Base-by-base conservation (phyloP, 805 yeast species). In the Candida lessepsii region DNA sequence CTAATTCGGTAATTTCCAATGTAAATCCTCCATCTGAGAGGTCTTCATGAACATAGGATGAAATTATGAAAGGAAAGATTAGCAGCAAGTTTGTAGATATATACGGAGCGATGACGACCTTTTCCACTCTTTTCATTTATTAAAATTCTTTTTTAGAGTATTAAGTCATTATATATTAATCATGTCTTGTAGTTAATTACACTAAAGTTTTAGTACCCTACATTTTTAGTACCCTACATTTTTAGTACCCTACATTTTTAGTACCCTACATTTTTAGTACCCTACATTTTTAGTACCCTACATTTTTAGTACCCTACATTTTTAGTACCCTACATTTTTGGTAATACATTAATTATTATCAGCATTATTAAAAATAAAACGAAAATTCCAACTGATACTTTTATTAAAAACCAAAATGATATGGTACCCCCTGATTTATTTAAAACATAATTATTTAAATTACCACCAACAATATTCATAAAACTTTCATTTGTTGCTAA, bases 371-470 rank as follows among this genome's bases (percentile, higher is more conserved):
- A 44, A 42, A 66, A 63, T 20, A 53, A 39, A 8, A 60, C 29
- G 7, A 62, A 48, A 2, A 27, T 41, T 7, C 46, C 56, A 5
- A 48, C 54, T 33, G 58, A 51, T 4, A 56, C 52, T 43, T 67
- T 68, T 18, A 67, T 45, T 30, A 69, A 46, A 40, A 67, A 67
- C 55, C 64, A 64, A 21, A 68, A 46, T 20, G 70, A 53, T 19
- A 69, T 65, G 40, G 60, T 68, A 7, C 69, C 68, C 1, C 73
- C 73, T 1, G 68, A 50, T 47, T 69, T 69, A 35, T 63, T 65
- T 21, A 51, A 43, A 26, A 69, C 55, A 46, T 69, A 70, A 30
- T 55, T 51, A 41, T 65, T 64, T 42, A 70, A 56, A 45, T 67
- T 68, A 21, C 46, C 48, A 30, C 70, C 70, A 33, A 67, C 63